A percentile compares a stretch with the other conserved stretches of the same genome.
Conservation (phyloP, 2,329 filamentous ascomycete genomes). For the Calonectria hawksworthii region DNA sequence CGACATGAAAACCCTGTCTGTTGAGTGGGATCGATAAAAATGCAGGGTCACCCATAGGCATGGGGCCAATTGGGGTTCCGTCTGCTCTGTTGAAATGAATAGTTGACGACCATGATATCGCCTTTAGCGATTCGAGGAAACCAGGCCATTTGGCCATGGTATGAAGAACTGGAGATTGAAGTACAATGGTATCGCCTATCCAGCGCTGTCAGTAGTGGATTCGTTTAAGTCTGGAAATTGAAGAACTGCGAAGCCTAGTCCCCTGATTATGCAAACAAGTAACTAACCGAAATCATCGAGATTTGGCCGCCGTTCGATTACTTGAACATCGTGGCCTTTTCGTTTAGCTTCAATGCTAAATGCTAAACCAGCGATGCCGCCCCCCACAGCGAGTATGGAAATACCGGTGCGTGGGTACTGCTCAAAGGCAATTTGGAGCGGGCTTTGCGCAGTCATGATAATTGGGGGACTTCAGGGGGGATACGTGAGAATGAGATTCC, state of each 20-base stretch:
- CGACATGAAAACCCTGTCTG: background rate
- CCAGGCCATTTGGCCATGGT: background rate
- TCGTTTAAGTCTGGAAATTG: too few species aligned
- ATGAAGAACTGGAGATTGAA: background rate
- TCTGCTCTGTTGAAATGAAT: background rate
- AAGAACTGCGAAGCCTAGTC: too few species aligned
- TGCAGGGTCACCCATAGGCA: background rate
- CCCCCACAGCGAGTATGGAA: background rate
- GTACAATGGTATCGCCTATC: background rate
- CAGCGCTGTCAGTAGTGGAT: too few species aligned
- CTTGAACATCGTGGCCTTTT: background rate
- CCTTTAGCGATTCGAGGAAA: background rate
- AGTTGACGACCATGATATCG: background rate
- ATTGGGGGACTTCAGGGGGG: background rate
- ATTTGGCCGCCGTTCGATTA: background rate
- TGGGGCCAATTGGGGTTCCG: background rate
- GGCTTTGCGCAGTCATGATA: background rate
- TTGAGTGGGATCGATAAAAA: background rate
- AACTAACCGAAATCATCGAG: background rate
- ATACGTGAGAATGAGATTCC: too few species aligned
- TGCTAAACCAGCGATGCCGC: background rate
- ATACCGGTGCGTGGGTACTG: background rate
- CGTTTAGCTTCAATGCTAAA: background rate
- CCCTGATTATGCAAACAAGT: background rate
- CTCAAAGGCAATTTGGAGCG: background rate